Base-by-base conservation (phyloP, 371 early-diverging fungal genomes). In the Homolaphlyctis polyrhiza region DNA sequence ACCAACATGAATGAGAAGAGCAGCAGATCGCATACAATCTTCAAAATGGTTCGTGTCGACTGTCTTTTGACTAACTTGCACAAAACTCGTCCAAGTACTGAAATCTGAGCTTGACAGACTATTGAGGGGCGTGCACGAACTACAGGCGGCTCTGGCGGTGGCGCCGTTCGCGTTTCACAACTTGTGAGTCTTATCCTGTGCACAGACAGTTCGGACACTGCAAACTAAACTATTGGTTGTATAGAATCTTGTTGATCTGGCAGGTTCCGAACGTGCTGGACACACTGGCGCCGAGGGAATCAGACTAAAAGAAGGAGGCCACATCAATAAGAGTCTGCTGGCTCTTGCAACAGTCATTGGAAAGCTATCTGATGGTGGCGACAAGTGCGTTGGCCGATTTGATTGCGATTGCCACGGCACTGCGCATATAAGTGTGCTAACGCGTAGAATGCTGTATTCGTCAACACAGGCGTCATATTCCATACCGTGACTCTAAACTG, bases 221-320 rank as follows among this genome's bases (percentile, higher is more conserved):
- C n/a, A n/a, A n/a, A n/a, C n/a, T n/a, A n/a, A n/a, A 45, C 16
- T 23, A 45, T 45, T 45, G 23, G 18, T 45, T 18, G 11, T 14
- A 51, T 27, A 76, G 66, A 81, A 78, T 68, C 67, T 89, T n/a
- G 83, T 86, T 32, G 89, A 89, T 71, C 66, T 89, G 1, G 89
- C 89, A 16, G 89, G 89, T 0, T 86, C 86, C n/a, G 89, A 89
- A 76, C 58, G 89, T 36, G 72, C 82, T n/a, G 66, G 69, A 0
- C 74, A 76, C 36, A 85, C 85, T 18, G 75, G 80, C 35, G 86
- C 84, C 0, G 82, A 84, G 66, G 84, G 85, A 29, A 64, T 67
- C 1, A 69, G 87, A 35, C 72, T 88, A 29, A 82, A 84, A 66
- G 89, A 89, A 74, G 85, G 86, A 18, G 80, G 76, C 32, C 74